These are phyloP conservation scores for Fusarium proliferatum DNA, from an alignment of 2,329 filamentous ascomycete species.

Conservation along the genomic window DNA sequence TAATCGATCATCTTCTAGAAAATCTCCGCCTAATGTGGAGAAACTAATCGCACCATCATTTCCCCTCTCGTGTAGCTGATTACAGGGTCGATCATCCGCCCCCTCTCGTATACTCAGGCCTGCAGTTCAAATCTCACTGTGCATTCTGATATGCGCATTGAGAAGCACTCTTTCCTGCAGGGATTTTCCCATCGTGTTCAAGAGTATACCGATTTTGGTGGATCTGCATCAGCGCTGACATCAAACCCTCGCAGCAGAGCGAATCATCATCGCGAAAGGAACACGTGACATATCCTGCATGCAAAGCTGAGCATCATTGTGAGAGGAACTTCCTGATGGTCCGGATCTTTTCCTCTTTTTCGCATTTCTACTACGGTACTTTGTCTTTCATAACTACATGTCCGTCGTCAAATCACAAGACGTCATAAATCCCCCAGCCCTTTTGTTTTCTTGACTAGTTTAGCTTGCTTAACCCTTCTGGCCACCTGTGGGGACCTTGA, in stretches of 20 bases:
- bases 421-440: not conserved
- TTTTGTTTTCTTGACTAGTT: not conserved
- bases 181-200: not conserved
- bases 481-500: constrained; percentile 67
- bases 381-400: constrained; percentile 35
- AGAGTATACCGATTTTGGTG: not conserved
- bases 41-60: not conserved
- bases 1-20: constrained; percentile 10
- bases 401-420: constrained; percentile 33
- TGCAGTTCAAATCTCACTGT: constrained; percentile 2
- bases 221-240: constrained; percentile 20
- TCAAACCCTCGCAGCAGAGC: not conserved
- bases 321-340: not conserved
- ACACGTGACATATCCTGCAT: not conserved
- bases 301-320: not conserved
- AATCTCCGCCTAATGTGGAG: not conserved
- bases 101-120: constrained; percentile 21
- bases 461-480: constrained; percentile 47
- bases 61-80: constrained; percentile 16
- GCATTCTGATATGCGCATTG: not conserved
- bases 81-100: not conserved
- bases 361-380: constrained; percentile 14
- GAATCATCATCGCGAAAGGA: not conserved
- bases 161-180: not conserved
- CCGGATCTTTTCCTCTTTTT: constrained; percentile 16